phyloP scores from a whole-genome alignment of 768 basidiomycete genomes.

The Lactarius sanguifluus region DNA sequence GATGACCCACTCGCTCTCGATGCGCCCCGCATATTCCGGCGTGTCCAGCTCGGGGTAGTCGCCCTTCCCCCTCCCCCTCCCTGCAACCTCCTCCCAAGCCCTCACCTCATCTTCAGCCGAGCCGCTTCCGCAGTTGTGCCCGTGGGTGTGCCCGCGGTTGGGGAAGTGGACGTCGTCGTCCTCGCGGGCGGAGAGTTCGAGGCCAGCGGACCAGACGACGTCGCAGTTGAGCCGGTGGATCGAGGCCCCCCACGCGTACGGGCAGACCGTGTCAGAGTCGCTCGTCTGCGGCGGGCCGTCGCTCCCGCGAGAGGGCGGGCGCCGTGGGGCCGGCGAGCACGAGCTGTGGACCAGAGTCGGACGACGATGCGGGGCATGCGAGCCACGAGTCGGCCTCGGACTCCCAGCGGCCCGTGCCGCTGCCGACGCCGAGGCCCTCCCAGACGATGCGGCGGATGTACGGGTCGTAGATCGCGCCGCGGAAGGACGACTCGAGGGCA shows the following conservation, averaged over 20 bases:
- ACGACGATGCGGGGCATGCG: constrained; percentile 49
- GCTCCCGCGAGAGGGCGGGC: constrained; percentile 9
- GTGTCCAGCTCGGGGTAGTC: constrained; percentile 75
- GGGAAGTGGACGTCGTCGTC: not conserved
- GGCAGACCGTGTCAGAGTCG: constrained; percentile 67
- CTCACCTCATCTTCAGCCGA: constrained; percentile 21
- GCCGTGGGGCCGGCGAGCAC: not conserved
- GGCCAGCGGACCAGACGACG: constrained; percentile 72
- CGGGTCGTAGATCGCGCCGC: constrained; percentile 82
- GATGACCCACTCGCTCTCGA: constrained; percentile 65
- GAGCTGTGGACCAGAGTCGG: not conserved
- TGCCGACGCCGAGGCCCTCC: constrained; percentile 67
- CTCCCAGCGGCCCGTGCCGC: constrained; percentile 44
- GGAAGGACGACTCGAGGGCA: constrained; percentile 65
- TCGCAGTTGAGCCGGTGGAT: constrained; percentile 81
- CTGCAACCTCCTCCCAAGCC: constrained; percentile 15
- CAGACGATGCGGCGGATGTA: constrained; percentile 84
- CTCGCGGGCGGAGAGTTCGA: constrained; percentile 52
- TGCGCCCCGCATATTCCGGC: constrained; percentile 69
- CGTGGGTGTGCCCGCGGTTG: not conserved
- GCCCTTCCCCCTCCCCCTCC: constrained; percentile 31
- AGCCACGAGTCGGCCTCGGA: constrained; percentile 65
- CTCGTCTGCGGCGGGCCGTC: constrained; percentile 14
- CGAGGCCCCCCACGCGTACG: constrained; percentile 73
- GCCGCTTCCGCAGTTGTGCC: constrained; percentile 24